phyloP scores from a whole-genome alignment of 2,329 filamentous ascomycete genomes.

The Monilinia aucupariae region DNA sequence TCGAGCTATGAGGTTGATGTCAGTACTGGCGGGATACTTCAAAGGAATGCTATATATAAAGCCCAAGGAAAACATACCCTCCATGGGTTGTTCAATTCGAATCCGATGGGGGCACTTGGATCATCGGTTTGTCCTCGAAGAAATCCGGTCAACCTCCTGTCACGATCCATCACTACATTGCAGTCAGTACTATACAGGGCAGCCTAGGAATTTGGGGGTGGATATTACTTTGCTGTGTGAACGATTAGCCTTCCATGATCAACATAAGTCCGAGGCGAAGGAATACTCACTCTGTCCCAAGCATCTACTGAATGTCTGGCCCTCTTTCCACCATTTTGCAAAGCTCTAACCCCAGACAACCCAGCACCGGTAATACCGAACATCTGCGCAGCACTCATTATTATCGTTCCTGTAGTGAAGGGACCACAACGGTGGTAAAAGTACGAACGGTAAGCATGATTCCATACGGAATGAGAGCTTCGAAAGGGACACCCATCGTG shows the following conservation, averaged over 20 bases:
- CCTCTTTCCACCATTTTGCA: conserved; percentile 39
- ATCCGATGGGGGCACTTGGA: conserved; percentile 36
- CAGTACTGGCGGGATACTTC: conserved; percentile 6
- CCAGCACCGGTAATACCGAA: conserved; percentile 39
- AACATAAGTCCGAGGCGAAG: background rate
- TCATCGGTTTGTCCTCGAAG: conserved; percentile 39
- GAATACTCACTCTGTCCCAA: conserved; percentile 38
- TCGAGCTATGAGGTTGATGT: conserved; percentile 27
- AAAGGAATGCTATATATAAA: background rate
- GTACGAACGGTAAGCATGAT: conserved; percentile 38
- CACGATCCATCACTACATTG: conserved; percentile 40
- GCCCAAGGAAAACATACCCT: conserved; percentile 34
- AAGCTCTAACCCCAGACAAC: conserved; percentile 37
- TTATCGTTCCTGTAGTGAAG: background rate
- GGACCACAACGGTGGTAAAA: conserved; percentile 3
- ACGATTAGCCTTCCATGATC: conserved; percentile 25
- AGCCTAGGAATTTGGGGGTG: background rate
- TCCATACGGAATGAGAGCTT: conserved; percentile 39
- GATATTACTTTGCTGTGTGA: conserved; percentile 36
- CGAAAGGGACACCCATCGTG: conserved; percentile 41
- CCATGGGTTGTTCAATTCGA: conserved; percentile 41
- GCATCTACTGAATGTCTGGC: conserved; percentile 38
- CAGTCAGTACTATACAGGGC: conserved; percentile 20
- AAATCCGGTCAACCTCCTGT: conserved; percentile 38
- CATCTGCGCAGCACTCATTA: conserved; percentile 35